These are phyloP conservation scores for Aquilaria malaccensis DNA, from an alignment of 345 rosid genomes.

Conservation along the genomic window DNA sequence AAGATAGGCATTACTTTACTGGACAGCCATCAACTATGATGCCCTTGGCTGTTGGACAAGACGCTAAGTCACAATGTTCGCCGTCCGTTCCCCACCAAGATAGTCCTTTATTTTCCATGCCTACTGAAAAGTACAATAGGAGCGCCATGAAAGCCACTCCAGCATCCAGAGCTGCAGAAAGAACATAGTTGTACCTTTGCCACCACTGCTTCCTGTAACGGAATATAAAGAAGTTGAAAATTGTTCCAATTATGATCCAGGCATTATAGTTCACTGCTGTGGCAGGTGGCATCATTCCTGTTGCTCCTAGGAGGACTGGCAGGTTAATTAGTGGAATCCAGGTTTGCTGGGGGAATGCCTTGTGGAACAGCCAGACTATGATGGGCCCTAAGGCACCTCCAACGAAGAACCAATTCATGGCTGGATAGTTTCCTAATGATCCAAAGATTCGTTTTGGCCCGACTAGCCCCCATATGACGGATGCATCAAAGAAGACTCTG, in stretches of 20 bases:
- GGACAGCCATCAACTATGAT: conserved; percentile 55
- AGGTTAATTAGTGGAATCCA: conserved; percentile 90
- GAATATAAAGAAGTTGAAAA: conserved; percentile 77
- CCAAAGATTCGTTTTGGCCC: conserved; percentile 82
- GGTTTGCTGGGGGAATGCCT: conserved; percentile 58
- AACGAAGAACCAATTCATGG: conserved; percentile 85
- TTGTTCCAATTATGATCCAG: conserved; percentile 72
- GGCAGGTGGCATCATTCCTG: conserved; percentile 75
- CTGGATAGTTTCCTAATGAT: conserved; percentile 55
- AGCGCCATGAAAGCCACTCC: conserved; percentile 91
- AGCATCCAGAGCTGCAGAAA: conserved; percentile 80
- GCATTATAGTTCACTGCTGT: conserved; percentile 69
- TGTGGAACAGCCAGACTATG: conserved; percentile 64
- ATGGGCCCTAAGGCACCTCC: conserved; percentile 79
- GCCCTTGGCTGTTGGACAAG: conserved; percentile 76
- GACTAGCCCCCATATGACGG: conserved; percentile 86
- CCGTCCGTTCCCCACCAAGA: conserved; percentile 80
- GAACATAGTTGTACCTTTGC: conserved; percentile 83
- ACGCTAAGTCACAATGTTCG: conserved; percentile 70
- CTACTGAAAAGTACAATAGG: conserved; percentile 55
- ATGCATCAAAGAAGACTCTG: conserved; percentile 85
- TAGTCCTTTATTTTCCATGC: conserved; percentile 45
- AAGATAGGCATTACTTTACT: conserved; percentile 21
- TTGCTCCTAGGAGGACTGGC: conserved; percentile 82
- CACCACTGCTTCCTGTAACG: conserved; percentile 73